Conservation (phyloP, 495 filamentous ascomycete genomes). For the Xylaria sp. region DNA sequence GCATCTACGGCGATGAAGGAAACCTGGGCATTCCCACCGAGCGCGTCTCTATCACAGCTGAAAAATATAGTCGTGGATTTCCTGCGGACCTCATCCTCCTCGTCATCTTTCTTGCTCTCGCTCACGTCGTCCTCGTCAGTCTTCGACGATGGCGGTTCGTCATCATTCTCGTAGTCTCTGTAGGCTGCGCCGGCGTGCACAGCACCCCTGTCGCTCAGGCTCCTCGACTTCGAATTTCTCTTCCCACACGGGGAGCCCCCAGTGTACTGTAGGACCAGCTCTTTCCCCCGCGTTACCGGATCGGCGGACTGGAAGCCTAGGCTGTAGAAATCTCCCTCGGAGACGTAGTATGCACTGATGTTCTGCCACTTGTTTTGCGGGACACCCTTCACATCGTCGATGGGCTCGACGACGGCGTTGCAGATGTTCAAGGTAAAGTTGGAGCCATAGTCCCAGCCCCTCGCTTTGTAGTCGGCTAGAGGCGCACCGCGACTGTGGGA, state of each 20-base stretch:
- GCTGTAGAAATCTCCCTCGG: slow-evolving; percentile 76
- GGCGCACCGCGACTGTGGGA: slow-evolving; percentile 56
- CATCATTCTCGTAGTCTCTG: slow-evolving; percentile 46
- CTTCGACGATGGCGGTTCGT: slow-evolving; percentile 42
- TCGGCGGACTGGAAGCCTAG: slow-evolving; percentile 80
- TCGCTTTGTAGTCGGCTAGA: slow-evolving; percentile 79
- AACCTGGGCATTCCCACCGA: slow-evolving; percentile 59
- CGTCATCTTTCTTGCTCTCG: slow-evolving; percentile 33
- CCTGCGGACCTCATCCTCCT: slow-evolving; percentile 53
- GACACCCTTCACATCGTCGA: slow-evolving; percentile 75
- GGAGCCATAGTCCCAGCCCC: slow-evolving; percentile 81
- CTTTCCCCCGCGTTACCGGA: slow-evolving; percentile 82
- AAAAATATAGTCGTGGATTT: slow-evolving; percentile 93
- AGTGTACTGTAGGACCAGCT: slow-evolving; percentile 90
- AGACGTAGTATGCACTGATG: slow-evolving; percentile 88
- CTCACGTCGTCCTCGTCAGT: slow-evolving; percentile 23
- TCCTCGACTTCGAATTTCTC: slow-evolving; percentile 33
- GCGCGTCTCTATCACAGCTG: slow-evolving; percentile 83
- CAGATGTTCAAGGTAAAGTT: slow-evolving; percentile 99
- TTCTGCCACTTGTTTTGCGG: slow-evolving; percentile 72
- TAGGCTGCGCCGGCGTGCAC: slow-evolving; percentile 47
- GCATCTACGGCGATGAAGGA: slow-evolving; percentile 84
- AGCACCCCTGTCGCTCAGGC: slow-evolving; percentile 32
- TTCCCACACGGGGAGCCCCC: slow-evolving; percentile 81
- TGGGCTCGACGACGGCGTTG: slow-evolving; percentile 77